Evolutionary conservation across 192 early-diverging fungal genomes (phyloP), one percentile per base, ranked within the genome.

Genomic region (Podila horticola): DNA sequence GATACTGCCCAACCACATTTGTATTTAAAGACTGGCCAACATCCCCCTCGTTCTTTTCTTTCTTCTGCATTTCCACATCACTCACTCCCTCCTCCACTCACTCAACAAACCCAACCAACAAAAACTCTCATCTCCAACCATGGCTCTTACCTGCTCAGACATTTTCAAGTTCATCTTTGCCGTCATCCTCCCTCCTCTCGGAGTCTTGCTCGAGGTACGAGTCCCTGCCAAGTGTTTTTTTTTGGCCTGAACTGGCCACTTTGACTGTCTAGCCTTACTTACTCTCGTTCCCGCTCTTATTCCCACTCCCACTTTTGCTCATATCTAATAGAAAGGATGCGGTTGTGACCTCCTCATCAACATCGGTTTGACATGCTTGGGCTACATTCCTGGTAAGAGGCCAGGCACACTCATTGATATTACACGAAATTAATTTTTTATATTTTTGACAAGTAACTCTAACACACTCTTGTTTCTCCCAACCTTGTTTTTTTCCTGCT

Each of bases 291-390:
- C 33, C 8, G 13, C 15, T 61, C 59, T 31, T 30, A 1, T 29
- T 31, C 29, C 22, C 59, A 38, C 66, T 88, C 71, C 82, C 34
- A 81, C 84, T 88, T 30, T 62, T 88, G 28, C 34, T 64, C 58
- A 65, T 8, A 11, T 24, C 0, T 61, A 28, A 33, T 33, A 81
- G 77, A 81, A 48, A 26, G 92, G 91, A 13, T 90, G 85, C 69
- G 69, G 72, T 20, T 72, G 62, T 31, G 92, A 92, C 60, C 58
- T 93, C 12, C 73, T 88, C 31, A 91, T 95, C 67, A 94, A 94
- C 86, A 87, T 94, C 50, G 64, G 66, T 13, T 85, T 95, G 70
- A 93, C 93, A 1, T 75, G 92, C 52, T 86, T 95, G 10, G 92
- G 92, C 20, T 91, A 77, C 62, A 74, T 95, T 31, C 92, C 92